phyloP scores from a whole-genome alignment of 768 basidiomycete genomes.

The Leccinum pellstonianum region DNA sequence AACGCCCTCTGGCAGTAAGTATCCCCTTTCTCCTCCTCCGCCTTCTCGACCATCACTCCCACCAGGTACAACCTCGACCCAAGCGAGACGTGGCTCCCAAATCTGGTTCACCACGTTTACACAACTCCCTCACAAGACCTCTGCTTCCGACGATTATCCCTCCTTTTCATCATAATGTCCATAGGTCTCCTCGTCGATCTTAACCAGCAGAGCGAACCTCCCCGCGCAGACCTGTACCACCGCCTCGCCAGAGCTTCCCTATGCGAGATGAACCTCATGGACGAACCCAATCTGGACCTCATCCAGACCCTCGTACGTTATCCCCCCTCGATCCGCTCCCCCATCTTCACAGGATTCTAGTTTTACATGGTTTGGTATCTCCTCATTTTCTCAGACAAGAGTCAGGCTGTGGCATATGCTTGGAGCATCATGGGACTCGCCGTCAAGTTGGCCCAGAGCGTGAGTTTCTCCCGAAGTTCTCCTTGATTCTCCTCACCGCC shows the following conservation, averaged over 20 bases:
- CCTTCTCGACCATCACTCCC: conserved; percentile 5
- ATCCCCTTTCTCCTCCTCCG: conserved; percentile 15
- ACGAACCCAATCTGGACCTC: conserved; percentile 71
- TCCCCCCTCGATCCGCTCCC: conserved; percentile 1
- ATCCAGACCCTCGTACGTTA: conserved; percentile 60
- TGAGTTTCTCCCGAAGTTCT: conserved; percentile 36
- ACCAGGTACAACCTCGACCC: conserved; percentile 65
- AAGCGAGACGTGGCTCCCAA: conserved; percentile 67
- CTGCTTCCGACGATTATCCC: conserved; percentile 63
- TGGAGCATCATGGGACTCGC: conserved; percentile 78
- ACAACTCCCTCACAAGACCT: conserved; percentile 56
- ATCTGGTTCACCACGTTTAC: conserved; percentile 68
- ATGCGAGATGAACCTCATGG: conserved; percentile 73
- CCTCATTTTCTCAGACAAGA: conserved; percentile 71
- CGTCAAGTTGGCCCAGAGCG: conserved; percentile 70
- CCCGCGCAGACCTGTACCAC: conserved; percentile 63
- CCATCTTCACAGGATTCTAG: conserved; percentile 40
- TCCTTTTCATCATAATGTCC: conserved; percentile 70
- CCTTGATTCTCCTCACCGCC: conserved; percentile 6
- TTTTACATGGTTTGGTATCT: conserved; percentile 79
- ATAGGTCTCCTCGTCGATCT: conserved; percentile 71
- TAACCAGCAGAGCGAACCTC: conserved; percentile 49
- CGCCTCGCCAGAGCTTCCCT: conserved; percentile 64
- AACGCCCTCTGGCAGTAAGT: conserved; percentile 77
- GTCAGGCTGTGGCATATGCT: conserved; percentile 67